Conservation (phyloP, 306 rosid genomes). For the Medicago ruthenica region DNA sequence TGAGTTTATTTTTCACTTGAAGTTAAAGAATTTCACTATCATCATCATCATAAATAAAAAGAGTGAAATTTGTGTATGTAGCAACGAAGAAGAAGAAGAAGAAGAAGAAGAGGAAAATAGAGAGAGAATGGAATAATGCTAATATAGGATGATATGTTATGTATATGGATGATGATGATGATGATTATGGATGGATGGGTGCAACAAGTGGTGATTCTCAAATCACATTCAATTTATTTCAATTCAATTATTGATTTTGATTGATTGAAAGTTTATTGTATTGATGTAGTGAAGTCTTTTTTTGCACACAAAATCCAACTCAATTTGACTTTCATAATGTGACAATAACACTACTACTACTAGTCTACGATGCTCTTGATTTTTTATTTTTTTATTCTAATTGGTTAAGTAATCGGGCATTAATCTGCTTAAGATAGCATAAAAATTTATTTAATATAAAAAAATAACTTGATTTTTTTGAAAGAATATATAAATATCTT, state of each 20-base stretch:
- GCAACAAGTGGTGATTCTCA: constrained; percentile 26
- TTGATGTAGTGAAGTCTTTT: constrained; percentile 10
- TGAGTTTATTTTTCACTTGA: constrained; percentile 25
- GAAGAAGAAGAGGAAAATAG: neutral
- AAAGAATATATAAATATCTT: too few species aligned
- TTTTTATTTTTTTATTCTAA: too few species aligned
- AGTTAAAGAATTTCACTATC: constrained; percentile 1
- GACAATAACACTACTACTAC: too few species aligned
- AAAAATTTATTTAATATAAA: too few species aligned
- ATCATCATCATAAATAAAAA: neutral
- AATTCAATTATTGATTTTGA: constrained; percentile 9
- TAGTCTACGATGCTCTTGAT: too few species aligned
- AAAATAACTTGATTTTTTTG: too few species aligned
- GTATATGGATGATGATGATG: neutral
- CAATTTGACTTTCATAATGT: neutral
- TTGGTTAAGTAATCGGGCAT: too few species aligned
- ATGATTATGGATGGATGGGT: constrained; percentile 25
- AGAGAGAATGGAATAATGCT: neutral
- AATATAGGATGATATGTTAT: neutral
- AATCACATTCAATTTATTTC: constrained; percentile 24
- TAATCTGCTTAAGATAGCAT: too few species aligned
- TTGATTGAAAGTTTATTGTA: constrained; percentile 3
- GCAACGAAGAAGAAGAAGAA: constrained; percentile 19
- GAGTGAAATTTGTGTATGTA: neutral
- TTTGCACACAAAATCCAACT: constrained; percentile 22